Conservation (phyloP, 2,329 filamentous ascomycete genomes). For the Dactylellina drechsleri region DNA sequence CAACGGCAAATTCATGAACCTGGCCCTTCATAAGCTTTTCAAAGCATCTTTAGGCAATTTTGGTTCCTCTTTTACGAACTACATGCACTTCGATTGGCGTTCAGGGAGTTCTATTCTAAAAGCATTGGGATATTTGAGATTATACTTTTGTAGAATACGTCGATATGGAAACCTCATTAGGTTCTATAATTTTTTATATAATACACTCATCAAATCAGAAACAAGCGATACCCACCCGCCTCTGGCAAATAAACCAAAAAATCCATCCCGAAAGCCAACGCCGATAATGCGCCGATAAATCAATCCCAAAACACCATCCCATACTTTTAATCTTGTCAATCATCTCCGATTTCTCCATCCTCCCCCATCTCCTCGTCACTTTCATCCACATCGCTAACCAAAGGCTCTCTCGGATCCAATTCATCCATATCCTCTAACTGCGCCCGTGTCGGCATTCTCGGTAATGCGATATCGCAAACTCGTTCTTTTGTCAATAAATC, state of each 20-base stretch:
- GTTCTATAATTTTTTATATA: conserved; percentile 37
- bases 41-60: background rate
- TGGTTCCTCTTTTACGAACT: background rate
- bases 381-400: conserved; percentile 78
- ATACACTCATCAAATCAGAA: conserved; percentile 24
- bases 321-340: background rate
- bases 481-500: conserved; percentile 88
- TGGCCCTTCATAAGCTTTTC: background rate
- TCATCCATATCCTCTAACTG: conserved; percentile 88
- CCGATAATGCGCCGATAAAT: conserved; percentile 21
- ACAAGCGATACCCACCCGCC: conserved; percentile 26
- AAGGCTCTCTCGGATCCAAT: conserved; percentile 80
- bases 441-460: conserved; percentile 85
- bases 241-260: conserved; percentile 2
- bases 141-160: conserved; percentile 19
- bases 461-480: conserved; percentile 88
- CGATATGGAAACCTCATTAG: conserved; percentile 7
- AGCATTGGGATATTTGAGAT: background rate
- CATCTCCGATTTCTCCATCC: conserved; percentile 59
- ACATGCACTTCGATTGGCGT: conserved; percentile 11
- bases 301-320: background rate
- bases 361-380: conserved; percentile 67
- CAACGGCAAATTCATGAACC: background rate
- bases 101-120: conserved; percentile 2
- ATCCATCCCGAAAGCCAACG: conserved; percentile 12